These are phyloP conservation scores for Pichia cactophila DNA, from an alignment of 1,139 yeast genomes.

Conservation along the genomic window DNA sequence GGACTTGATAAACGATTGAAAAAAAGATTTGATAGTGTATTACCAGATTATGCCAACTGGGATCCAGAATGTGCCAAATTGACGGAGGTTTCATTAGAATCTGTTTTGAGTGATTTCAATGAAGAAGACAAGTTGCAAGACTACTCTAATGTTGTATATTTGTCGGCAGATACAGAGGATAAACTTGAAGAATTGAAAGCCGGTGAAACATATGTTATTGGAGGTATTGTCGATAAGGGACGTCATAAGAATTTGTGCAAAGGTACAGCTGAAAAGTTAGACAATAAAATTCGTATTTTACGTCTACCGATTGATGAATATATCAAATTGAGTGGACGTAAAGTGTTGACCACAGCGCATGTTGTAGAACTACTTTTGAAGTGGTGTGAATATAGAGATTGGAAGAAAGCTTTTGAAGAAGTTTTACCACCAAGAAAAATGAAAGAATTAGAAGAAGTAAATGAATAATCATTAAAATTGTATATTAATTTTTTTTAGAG, in stretches of 20 bases:
- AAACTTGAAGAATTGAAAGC: slow-evolving; percentile 53
- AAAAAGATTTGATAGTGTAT: slow-evolving; percentile 57
- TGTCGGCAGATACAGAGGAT: slow-evolving; percentile 84
- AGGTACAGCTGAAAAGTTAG: slow-evolving; percentile 64
- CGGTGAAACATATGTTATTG: slow-evolving; percentile 73
- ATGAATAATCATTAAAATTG: neutral
- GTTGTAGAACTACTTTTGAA: slow-evolving; percentile 79
- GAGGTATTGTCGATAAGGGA: slow-evolving; percentile 95
- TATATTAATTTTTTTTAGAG: neutral
- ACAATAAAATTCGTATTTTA: slow-evolving; percentile 55
- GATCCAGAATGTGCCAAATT: slow-evolving; percentile 45
- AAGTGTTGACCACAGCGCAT: slow-evolving; percentile 88
- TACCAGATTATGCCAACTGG: slow-evolving; percentile 61
- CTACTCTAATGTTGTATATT: slow-evolving; percentile 47
- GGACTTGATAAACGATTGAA: slow-evolving; percentile 62
- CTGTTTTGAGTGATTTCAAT: slow-evolving; percentile 8
- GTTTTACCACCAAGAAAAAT: slow-evolving; percentile 80
- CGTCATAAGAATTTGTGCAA: slow-evolving; percentile 78
- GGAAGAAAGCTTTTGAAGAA: slow-evolving; percentile 80
- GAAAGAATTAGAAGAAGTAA: slow-evolving; percentile 1
- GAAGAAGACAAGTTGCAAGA: slow-evolving; percentile 17
- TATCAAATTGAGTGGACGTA: slow-evolving; percentile 75
- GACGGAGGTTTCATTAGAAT: slow-evolving; percentile 37
- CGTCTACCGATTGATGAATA: slow-evolving; percentile 83
- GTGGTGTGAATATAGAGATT: slow-evolving; percentile 72